Evolutionary conservation across 495 filamentous ascomycete species (phyloP).

Genomic region (Friedmanniomyces simplex): DNA sequence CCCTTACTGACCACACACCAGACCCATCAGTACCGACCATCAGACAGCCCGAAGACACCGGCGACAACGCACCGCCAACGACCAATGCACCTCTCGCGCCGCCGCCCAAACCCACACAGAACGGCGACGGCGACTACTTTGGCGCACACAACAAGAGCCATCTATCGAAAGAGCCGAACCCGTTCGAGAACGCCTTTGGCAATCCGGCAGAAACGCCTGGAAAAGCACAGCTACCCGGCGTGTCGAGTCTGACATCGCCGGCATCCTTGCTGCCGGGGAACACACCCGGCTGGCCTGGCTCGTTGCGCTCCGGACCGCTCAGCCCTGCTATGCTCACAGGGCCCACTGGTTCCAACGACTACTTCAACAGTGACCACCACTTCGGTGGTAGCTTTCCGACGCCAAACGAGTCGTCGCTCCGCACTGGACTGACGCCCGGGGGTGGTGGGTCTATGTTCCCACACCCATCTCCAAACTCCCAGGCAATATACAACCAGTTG

Average conservation of each 20-base stretch:
- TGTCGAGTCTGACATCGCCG: conserved; percentile 85
- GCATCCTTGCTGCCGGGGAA: conserved; percentile 63
- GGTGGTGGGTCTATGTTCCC: conserved; percentile 98
- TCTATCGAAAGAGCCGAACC: conserved; percentile 80
- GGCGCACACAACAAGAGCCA: conserved; percentile 44
- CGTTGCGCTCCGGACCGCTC: conserved; percentile 79
- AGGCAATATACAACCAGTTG: conserved; percentile 66
- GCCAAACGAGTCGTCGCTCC: conserved; percentile 90
- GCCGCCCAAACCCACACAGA: conserved; percentile 57
- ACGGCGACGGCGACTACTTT: conserved; percentile 60
- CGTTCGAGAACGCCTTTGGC: conserved; percentile 84
- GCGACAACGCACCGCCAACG: conserved; percentile 25
- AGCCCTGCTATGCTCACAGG: conserved; percentile 97
- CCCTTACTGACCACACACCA: neutral
- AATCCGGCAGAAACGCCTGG: conserved; percentile 72
- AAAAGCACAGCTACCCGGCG: conserved; percentile 79
- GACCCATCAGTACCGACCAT: conserved; percentile 12
- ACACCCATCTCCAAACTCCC: conserved; percentile 75
- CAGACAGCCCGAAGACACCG: conserved; percentile 20
- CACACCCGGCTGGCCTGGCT: conserved; percentile 65
- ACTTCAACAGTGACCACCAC: conserved; percentile 58
- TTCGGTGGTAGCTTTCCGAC: conserved; percentile 81
- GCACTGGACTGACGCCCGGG: conserved; percentile 86
- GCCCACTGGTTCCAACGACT: conserved; percentile 60
- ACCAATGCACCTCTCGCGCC: conserved; percentile 57